phyloP scores from a whole-genome alignment of 176 grass and related monocot genomes.

The Carex parvula region DNA sequence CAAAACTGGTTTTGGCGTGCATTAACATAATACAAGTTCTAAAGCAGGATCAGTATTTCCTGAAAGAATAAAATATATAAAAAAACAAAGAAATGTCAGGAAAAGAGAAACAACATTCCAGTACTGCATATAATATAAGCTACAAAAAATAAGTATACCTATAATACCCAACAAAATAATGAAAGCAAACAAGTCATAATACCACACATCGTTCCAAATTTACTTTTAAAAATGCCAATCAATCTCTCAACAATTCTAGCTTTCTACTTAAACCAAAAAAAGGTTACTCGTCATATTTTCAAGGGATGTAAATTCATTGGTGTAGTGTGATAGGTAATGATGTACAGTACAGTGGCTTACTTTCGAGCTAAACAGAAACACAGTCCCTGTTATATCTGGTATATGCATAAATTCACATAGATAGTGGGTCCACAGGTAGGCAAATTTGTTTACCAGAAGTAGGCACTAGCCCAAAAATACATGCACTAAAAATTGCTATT shows the following conservation, averaged over 20 bases:
- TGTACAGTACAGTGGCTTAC: neutral
- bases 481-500: too few species aligned
- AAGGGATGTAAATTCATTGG: neutral
- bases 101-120: neutral
- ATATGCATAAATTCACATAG: neutral
- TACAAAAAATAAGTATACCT: neutral
- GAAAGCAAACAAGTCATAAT: neutral
- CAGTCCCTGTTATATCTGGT: neutral
- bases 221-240: neutral
- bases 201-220: neutral
- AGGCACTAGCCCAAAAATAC: too few species aligned
- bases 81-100: constrained; percentile 1
- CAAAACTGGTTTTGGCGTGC: constrained; percentile 15
- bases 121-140: neutral
- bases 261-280: neutral
- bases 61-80: neutral
- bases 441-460: too few species aligned
- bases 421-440: neutral
- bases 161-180: neutral
- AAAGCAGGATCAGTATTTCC: constrained; percentile 14
- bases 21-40: neutral
- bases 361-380: neutral
- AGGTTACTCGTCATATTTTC: neutral
- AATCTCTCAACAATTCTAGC: neutral
- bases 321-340: neutral